Base-by-base conservation (phyloP, 1,284 basidiomycete genomes). In the Coriolopsis trogii region DNA sequence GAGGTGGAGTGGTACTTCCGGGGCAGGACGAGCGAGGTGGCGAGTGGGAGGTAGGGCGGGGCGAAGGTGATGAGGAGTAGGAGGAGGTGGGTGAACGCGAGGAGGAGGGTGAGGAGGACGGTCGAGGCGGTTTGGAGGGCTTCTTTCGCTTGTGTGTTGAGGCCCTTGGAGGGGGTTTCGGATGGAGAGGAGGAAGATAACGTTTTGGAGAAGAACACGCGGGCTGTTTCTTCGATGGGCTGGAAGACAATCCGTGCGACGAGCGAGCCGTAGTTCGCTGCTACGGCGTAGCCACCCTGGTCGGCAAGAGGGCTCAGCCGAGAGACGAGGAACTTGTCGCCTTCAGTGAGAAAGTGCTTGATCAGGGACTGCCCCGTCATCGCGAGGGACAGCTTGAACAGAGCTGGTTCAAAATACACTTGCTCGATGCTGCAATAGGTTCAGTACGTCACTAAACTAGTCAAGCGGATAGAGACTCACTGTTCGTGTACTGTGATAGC, bases 291-390 rank as follows among this genome's bases (percentile, higher is more conserved):
- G 3, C 93, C 95, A 9, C 92, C 95, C 70, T 97, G 94, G 67
- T 95, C 89, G 45, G 86, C 77, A 37, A 95, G 72, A 10, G 89
- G 85, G 52, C 91, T 92, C 57, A 93, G 84, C 61, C 81, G 82
- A 0, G 91, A 91, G 21, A 98, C 79, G 2, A 95, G 81, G 41
- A 99, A 75, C 63, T 97, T 94, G 70, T 99, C 97, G 9, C 92
- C 94, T 67, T 99, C 97, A 0, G 95, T 98, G 25, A 99, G 75
- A 57, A 96, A 80, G 66, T 99, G 95, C 68, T 99, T 99, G 61
- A 98, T 78, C 3, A 97, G 62, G 2, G 90, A 92, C 68, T 98
- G 95, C 6, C 75, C 78, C 4, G 89, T 92, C 81, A 98, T 92
- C 0, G 88, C 91, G 47, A 81, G 69, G 0, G 89, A 86, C 2